phyloP scores from a whole-genome alignment of 805 yeast species.

The Metschnikowia continentalis region DNA sequence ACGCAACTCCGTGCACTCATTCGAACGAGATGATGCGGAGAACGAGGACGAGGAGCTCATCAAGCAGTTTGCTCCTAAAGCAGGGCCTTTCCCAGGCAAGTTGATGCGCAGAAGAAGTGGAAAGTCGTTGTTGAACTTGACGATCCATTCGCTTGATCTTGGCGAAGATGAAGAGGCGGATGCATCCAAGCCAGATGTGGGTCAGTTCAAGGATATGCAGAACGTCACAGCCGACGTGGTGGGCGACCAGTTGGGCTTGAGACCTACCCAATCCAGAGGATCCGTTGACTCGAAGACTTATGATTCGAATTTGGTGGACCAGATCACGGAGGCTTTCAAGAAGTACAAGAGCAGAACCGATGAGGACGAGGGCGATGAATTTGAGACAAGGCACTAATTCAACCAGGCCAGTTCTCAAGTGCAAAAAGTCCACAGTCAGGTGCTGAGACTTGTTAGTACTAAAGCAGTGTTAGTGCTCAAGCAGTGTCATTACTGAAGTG shows the following conservation, averaged over 20 bases:
- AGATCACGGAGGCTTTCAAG: constrained; percentile 34
- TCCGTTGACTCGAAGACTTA: constrained; percentile 27
- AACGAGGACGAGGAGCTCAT: constrained; percentile 30
- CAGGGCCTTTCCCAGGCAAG: constrained; percentile 49
- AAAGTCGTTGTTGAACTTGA: constrained; percentile 64
- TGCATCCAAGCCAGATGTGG: constrained; percentile 15
- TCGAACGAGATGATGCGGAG: constrained; percentile 19
- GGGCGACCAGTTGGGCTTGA: constrained; percentile 15
- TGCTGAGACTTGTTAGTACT: too few species aligned
- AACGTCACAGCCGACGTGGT: constrained; percentile 20
- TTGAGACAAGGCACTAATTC: constrained; percentile 41
- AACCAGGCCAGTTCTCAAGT: not conserved
- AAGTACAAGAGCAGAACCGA: constrained; percentile 26
- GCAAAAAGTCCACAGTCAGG: not conserved
- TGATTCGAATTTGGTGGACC: constrained; percentile 31
- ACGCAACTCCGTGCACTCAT: constrained; percentile 28
- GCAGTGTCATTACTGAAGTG: too few species aligned
- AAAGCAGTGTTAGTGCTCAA: too few species aligned
- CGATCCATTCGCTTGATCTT: constrained; percentile 63
- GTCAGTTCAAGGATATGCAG: constrained; percentile 15
- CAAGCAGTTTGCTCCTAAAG: constrained; percentile 40
- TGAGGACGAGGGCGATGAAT: constrained; percentile 39
- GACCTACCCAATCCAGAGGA: constrained; percentile 20
- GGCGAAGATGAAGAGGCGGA: constrained; percentile 52
- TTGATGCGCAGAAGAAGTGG: constrained; percentile 67